phyloP scores from a whole-genome alignment of 1,284 basidiomycete species.

The Melampsora medusae region DNA sequence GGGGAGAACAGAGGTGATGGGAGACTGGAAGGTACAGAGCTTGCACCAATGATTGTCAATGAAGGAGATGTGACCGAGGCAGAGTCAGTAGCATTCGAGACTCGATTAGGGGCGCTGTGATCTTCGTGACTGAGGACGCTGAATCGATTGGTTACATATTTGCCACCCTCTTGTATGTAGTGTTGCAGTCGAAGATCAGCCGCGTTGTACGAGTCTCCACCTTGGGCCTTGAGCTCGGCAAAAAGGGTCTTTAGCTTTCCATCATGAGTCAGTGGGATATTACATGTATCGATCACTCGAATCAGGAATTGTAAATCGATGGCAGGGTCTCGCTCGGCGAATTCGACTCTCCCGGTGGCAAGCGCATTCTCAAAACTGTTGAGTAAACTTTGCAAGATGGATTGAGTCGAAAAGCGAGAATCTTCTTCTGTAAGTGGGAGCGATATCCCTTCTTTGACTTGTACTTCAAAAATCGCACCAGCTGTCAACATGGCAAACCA shows the following conservation, averaged over 20 bases:
- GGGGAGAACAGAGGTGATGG: background rate
- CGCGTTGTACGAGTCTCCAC: background rate
- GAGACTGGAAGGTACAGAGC: constrained; percentile 1
- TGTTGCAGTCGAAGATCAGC: constrained; percentile 14
- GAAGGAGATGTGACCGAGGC: background rate
- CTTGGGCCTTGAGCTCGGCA: constrained; percentile 5
- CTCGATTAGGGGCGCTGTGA: background rate
- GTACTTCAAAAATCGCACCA: constrained; percentile 32
- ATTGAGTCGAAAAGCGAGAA: background rate
- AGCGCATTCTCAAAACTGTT: constrained; percentile 12
- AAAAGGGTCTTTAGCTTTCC: constrained; percentile 6
- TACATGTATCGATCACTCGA: constrained; percentile 9
- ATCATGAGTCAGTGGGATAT: constrained; percentile 5
- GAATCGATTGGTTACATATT: constrained; percentile 36
- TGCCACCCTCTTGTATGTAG: constrained; percentile 32
- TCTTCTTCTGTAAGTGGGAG: constrained; percentile 2
- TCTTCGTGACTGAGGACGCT: constrained; percentile 21
- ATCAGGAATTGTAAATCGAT: constrained; percentile 25
- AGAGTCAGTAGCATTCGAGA: constrained; percentile 8
- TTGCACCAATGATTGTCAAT: background rate
- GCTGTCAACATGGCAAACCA: constrained; percentile 34
- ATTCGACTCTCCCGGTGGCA: background rate
- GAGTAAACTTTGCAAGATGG: constrained; percentile 26
- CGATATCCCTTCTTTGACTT: constrained; percentile 25
- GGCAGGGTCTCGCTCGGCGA: constrained; percentile 1